These are phyloP conservation scores for Pythium rishiriense DNA, from an alignment of 352 stramenopile species.

Conservation along the genomic window DNA sequence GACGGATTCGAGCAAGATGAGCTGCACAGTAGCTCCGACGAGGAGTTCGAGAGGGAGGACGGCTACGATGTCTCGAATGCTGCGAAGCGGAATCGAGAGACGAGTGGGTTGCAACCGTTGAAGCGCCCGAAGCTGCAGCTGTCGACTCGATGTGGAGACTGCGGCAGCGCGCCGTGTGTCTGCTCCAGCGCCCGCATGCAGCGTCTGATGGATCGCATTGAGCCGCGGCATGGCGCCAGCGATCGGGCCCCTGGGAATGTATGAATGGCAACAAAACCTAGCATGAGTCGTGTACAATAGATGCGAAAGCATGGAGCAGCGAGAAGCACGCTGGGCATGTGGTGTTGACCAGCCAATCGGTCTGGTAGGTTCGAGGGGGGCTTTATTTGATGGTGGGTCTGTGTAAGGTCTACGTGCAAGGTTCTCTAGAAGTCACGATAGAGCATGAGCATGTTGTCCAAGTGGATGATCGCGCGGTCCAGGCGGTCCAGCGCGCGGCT, in stretches of 20 bases:
- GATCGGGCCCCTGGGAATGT: neutral
- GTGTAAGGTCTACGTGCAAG: neutral
- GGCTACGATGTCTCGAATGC: conserved; percentile 2
- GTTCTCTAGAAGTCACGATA: conserved; percentile 80
- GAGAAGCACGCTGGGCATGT: too few species aligned
- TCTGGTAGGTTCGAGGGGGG: neutral
- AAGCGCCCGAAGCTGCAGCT: conserved; percentile 49
- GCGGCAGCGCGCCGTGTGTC: conserved; percentile 33
- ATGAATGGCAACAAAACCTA: neutral
- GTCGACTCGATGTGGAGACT: conserved; percentile 19
- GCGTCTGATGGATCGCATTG: conserved; percentile 35
- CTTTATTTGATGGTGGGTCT: neutral
- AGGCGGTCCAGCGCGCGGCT: conserved; percentile 82
- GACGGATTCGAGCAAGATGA: conserved; percentile 73
- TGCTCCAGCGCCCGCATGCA: conserved; percentile 48
- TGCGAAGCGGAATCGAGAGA: conserved; percentile 5
- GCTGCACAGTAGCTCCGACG: conserved; percentile 53
- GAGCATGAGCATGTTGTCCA: conserved; percentile 89
- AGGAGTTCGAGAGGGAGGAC: neutral
- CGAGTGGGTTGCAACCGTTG: conserved; percentile 27
- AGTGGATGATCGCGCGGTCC: conserved; percentile 78
- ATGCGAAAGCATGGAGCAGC: neutral
- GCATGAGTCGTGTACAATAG: conserved; percentile 3
- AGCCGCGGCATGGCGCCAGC: neutral
- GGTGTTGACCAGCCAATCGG: neutral